Conservation (phyloP, 2,329 filamentous ascomycete species). For the Graphilbum sp. region DNA sequence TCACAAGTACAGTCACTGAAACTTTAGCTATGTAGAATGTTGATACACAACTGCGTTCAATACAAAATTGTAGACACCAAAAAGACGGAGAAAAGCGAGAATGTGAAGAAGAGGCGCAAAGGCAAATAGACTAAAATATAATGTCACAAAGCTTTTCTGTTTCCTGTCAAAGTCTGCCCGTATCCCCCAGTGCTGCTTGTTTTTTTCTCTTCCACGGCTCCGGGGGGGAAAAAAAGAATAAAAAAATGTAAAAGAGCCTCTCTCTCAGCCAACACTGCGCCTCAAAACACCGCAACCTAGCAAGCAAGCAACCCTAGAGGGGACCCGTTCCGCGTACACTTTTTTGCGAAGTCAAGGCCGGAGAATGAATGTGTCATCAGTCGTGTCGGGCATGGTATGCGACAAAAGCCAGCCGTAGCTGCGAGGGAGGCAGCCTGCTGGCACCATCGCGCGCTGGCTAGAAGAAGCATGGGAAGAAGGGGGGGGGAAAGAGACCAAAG, state of each 20-base stretch:
- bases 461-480: background rate
- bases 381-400: slow-evolving; percentile 19
- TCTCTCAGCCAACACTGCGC: slow-evolving; percentile 2
- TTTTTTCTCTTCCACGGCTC: background rate
- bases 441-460: background rate
- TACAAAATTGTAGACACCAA: background rate
- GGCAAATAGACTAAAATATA: background rate
- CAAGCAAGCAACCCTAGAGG: slow-evolving; percentile 8
- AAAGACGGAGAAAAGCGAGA: background rate
- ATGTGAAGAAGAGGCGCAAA: background rate
- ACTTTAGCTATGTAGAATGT: no score
- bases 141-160: slow-evolving; percentile 2
- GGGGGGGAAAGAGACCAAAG: no score
- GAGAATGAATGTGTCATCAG: slow-evolving; percentile 19
- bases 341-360: slow-evolving; percentile 14
- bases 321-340: slow-evolving; percentile 12
- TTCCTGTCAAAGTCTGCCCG: background rate
- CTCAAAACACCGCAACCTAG: slow-evolving; percentile 9
- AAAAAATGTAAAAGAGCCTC: no score
- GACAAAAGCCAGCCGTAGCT: background rate
- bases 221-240: background rate
- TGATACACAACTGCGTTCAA: background rate
- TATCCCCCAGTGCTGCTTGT: background rate
- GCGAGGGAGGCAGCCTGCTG: background rate
- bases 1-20: no score